Evolutionary conservation across 2,329 filamentous ascomycete genomes (phyloP), one percentile per base, ranked within the genome.

Genomic region (Aspergillus sp.): DNA sequence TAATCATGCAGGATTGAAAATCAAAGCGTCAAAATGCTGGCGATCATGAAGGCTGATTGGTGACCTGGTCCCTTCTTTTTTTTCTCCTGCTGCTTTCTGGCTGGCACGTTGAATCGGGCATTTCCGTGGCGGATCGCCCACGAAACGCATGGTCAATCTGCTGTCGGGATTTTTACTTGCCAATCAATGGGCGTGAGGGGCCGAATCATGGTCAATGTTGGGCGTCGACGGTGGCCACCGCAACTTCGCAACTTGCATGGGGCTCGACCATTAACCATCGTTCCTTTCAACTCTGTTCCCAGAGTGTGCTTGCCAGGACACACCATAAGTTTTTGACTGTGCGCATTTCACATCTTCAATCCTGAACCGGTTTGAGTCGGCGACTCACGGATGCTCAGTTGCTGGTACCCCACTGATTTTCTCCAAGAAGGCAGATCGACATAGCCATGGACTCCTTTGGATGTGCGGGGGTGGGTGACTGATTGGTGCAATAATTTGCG

Each of bases 71-170:
- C 50, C 50, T 59, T 59, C 25, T 61, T 62, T 58, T 64, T 48
- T 64, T 48, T 58, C 22, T 51, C 52, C 34, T 54, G 19, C 7
- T 53, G 46, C 30, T 61, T 64, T 11, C 23, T 58, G 31, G 62
- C 50, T 56, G 43, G 30, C 19, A 45, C 61, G 34, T 52, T 55
- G 61, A 54, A 62, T 70, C 71, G 71, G 72, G 68, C 66, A 72
- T 69, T 73, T 72, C 70, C 69, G 71, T 68, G 69, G 71, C 71
- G 69, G 71, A 75, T 74, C 72, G 68, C 53, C 58, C 66, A 59
- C 55, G 60, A 58, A 59, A 57, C 55, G 66, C 62, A 66, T 66
- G 58, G 63, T 63, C 59, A 38, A 65, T 63, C 65, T 63, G 62
- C 54, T 28, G 48, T 71, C 71, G 71, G 71, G 68, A 60, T 57